These are phyloP conservation scores for Dendrocalamus sinicus DNA, from an alignment of 176 grass and related monocot species.

Conservation along the genomic window DNA sequence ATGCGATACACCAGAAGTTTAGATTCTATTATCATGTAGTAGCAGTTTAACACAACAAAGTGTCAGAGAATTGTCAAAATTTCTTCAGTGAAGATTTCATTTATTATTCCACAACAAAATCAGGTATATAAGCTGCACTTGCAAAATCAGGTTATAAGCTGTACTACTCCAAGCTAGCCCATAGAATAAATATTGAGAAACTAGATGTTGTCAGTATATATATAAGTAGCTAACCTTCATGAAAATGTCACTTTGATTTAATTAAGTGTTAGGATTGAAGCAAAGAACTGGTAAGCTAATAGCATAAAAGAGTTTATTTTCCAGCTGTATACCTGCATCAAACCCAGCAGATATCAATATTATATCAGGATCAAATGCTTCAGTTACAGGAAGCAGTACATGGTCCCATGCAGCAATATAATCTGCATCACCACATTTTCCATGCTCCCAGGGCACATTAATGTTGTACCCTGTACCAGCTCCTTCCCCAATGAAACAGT, in stretches of 20 bases:
- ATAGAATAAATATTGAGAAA: slow-evolving; percentile 18
- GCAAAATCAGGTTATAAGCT: slow-evolving; percentile 16
- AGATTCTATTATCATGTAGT: slow-evolving; percentile 13
- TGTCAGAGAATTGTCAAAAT: not conserved
- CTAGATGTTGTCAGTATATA: slow-evolving; percentile 22
- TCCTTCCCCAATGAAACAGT: slow-evolving; percentile 80
- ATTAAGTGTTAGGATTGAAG: not conserved
- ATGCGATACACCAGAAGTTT: slow-evolving; percentile 33
- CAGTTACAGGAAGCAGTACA: slow-evolving; percentile 75
- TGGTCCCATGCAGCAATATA: slow-evolving; percentile 90
- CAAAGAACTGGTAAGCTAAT: not conserved
- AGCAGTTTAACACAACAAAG: slow-evolving; percentile 26
- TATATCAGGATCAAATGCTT: slow-evolving; percentile 83
- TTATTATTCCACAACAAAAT: slow-evolving; percentile 28
- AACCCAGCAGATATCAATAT: slow-evolving; percentile 93
- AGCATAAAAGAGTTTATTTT: slow-evolving; percentile 12
- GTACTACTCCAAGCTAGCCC: not conserved
- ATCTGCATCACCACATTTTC: slow-evolving; percentile 81
- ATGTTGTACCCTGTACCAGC: slow-evolving; percentile 93
- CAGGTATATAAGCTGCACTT: not conserved
- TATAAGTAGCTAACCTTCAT: slow-evolving; percentile 16
- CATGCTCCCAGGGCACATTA: slow-evolving; percentile 99
- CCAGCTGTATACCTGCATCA: slow-evolving; percentile 71
- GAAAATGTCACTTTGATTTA: slow-evolving; percentile 36
- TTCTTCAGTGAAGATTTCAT: slow-evolving; percentile 1